Percentiles rank a stretch among this genome's conserved stretches.
These are phyloP conservation scores for Iris macrosiphon DNA, from an alignment of 106 monocot genomes.

Conservation along the genomic window DNA sequence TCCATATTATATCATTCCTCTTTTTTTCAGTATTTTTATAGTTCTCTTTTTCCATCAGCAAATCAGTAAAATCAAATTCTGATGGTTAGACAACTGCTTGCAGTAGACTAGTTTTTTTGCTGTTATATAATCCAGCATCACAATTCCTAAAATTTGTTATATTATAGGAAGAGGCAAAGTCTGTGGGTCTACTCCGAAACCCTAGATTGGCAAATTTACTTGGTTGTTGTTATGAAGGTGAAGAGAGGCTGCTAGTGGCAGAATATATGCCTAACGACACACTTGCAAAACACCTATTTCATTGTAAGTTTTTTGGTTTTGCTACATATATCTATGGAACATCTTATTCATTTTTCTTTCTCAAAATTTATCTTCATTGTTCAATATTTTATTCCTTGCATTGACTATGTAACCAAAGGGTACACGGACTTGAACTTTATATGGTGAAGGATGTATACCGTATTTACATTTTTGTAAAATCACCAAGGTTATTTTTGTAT, in stretches of 20 bases:
- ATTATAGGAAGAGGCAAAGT: constrained; percentile 80
- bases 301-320: constrained; percentile 63
- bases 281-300: constrained; percentile 95
- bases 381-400: background rate
- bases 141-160: constrained; percentile 6
- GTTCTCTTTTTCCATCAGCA: no score
- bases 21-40: no score
- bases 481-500: no score
- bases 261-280: constrained; percentile 98
- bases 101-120: background rate
- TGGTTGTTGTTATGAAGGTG: constrained; percentile 92
- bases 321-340: background rate
- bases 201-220: constrained; percentile 81
- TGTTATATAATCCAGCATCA: background rate
- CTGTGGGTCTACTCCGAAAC: constrained; percentile 80
- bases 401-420: no score
- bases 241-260: constrained; percentile 91
- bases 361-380: background rate
- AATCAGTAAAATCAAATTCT: no score
- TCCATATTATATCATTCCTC: no score
- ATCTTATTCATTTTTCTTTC: background rate
- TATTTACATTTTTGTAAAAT: background rate
- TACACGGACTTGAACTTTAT: background rate
- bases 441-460: background rate
- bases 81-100: background rate